A percentile compares a stretch with the other conserved stretches of the same genome.
Evolutionary conservation across 106 monocot species (phyloP).

Genomic region (Dendrobium huoshanense): DNA sequence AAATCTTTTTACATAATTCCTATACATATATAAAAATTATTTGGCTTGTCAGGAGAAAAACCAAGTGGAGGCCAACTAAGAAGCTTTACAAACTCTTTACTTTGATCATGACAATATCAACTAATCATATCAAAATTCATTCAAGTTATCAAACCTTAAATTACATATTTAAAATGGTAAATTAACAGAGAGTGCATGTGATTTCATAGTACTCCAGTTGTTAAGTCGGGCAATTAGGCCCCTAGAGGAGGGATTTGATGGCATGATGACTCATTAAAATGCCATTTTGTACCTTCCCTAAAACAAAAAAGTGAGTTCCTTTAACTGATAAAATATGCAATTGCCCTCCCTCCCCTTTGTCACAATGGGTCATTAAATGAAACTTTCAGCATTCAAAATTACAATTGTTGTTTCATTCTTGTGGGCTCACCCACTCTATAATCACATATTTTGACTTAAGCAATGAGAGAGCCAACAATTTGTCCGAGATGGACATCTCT

Average conservation of each 20-base stretch:
- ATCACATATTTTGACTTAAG: not conserved
- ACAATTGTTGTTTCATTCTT: not conserved
- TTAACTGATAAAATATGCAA: not conserved
- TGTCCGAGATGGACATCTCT: not conserved
- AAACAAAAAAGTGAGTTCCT: not conserved
- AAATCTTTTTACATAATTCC: too few relatives aligned
- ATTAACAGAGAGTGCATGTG: too few relatives aligned
- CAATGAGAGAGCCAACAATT: not conserved
- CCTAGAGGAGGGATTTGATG: not conserved
- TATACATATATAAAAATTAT: too few relatives aligned
- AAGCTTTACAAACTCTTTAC: too few relatives aligned
- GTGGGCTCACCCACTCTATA: not conserved
- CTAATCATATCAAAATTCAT: not conserved
- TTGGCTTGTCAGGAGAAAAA: too few relatives aligned
- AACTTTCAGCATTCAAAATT: not conserved
- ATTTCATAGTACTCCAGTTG: not conserved
- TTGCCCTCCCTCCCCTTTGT: not conserved
- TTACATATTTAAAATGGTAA: not conserved
- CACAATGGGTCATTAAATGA: not conserved
- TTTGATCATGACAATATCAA: not conserved
- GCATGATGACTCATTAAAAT: not conserved
- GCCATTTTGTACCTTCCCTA: not conserved
- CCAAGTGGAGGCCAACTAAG: too few relatives aligned
- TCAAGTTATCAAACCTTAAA: not conserved
- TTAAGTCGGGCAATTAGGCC: not conserved